Base-by-base conservation (phyloP, 2,329 filamentous ascomycete genomes). In the Cercospora berteroae region DNA sequence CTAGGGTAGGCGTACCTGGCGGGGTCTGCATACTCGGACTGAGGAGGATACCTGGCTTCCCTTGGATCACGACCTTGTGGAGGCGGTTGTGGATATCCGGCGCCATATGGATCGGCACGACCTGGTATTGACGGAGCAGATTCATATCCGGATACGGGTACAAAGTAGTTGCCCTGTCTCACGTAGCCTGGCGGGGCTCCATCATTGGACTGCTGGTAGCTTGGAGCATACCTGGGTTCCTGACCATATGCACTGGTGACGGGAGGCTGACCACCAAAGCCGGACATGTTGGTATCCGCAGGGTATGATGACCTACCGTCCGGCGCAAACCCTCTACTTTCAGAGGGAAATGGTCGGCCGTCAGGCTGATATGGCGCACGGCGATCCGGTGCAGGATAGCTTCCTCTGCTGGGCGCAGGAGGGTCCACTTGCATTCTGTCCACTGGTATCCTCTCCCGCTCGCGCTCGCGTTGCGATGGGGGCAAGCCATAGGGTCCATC, bases 1-100 rank as follows among this genome's bases (percentile, higher is more conserved):
- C 76, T 77, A 68, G 76, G 76, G 67, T 77, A 77, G 66, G 75
- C 75, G 72, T 76, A 76, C 71, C 75, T 73, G 61, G 36, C 36
- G 36, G 75, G 71, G 64, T 77, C 75, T 67, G 70, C 67, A 67
- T 74, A 74, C 25, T 77, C 76, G 16, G 68, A 67, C 69, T 75
- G 74, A 57, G 66, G 66, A 57, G 67, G 67, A 60, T 75, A 76
- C 69, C 75, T 71, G 10, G 74, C 63, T 33, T 75, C 74, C 55
- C 74, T 66, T 10, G 70, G 65, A 58, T 74, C 74, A 63, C 74
- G 70, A 31, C 65, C 63, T 68, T 64, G 69, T 39, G 60, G 66
- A 59, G 69, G 70, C 64, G 12, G 61, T 57, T 70, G 71, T 65
- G 71, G 70, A 57, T 74, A 74, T 59, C 68, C 36, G 16, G 59